These are phyloP conservation scores for Quercus alba DNA, from an alignment of 306 rosid genomes.

Conservation along the genomic window DNA sequence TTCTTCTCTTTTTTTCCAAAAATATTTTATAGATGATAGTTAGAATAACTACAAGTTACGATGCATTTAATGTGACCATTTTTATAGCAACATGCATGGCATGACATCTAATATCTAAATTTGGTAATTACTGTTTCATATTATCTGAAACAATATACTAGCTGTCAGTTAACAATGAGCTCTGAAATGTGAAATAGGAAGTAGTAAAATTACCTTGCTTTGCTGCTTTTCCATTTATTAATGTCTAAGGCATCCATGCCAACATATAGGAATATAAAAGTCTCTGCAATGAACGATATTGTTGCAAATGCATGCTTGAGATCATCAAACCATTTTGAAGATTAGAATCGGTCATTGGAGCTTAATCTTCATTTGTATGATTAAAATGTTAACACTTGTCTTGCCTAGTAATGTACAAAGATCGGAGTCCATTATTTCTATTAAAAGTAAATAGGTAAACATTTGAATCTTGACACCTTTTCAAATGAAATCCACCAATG, in stretches of 20 bases:
- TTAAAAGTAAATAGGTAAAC: too few species aligned
- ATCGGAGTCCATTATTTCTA: too few species aligned
- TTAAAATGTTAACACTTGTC: too few species aligned
- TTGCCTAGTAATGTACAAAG: too few species aligned
- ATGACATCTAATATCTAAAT: not conserved
- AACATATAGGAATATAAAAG: conserved; percentile 75
- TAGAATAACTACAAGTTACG: not conserved
- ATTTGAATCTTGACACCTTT: too few species aligned
- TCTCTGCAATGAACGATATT: conserved; percentile 78
- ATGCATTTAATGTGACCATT: not conserved
- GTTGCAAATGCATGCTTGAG: conserved; percentile 91
- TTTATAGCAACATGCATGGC: not conserved
- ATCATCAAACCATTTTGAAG: conserved; percentile 6
- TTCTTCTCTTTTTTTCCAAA: too few species aligned
- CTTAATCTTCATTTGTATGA: not conserved
- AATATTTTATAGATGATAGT: too few species aligned
- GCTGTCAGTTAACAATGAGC: not conserved
- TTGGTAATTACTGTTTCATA: not conserved
- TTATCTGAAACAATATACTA: not conserved
- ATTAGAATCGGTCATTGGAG: not conserved
- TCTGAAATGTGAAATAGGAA: not conserved
- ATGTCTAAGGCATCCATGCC: conserved; percentile 89
- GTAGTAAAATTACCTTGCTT: conserved; percentile 45
- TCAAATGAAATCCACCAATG: too few species aligned
- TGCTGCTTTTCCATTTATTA: conserved; percentile 63